Base-by-base conservation (phyloP, 768 basidiomycete genomes). In the Multifurca ochricompacta region DNA sequence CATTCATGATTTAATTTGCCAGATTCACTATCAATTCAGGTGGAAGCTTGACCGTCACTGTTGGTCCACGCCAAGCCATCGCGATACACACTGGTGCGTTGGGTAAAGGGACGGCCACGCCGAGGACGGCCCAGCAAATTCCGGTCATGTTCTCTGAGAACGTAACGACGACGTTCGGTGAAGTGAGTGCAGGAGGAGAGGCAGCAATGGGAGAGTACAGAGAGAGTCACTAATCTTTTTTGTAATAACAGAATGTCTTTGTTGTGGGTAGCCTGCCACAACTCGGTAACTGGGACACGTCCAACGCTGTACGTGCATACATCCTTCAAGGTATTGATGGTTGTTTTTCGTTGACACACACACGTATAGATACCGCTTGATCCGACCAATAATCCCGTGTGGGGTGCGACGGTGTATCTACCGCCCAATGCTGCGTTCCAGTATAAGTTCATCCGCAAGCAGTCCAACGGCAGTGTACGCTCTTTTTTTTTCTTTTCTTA, bases 391-490 rank as follows among this genome's bases (percentile, higher is more conserved):
- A 81, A 82, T 56, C 81, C 81, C 4, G 68, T 74, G 2, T 84
- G 81, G 81, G 71, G 67, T 3, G 71, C 74, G 16, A 76, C 76
- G 0, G 68, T 81, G 5, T 65, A 66, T n/a, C 60, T 85, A 0
- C 79, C 81, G 2, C 68, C 74, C 1, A 71, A 68, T 51, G 78
- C 77, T 0, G 58, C 61, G 3, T 81, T 84, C 64, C 56, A 78
- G 56, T 84, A 77, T 67, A 84, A 83, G 65, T 82, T 80, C 52
- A 79, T 84, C 59, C 67, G 79, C 25, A 82, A 79, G 63, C 74
- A 76, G 49, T 67, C 71, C 3, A 67, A 76, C 56, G 78, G 77
- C n/a, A 71, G 64, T 44, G 77, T 80, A 54, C 62, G 77, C n/a
- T n/a, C n/a, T n/a, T n/a, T 19, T 40, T 23, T 28, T 34, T 23